phyloP scores from a whole-genome alignment of 495 filamentous ascomycete species.

The Hyaloscypha bicolor region DNA sequence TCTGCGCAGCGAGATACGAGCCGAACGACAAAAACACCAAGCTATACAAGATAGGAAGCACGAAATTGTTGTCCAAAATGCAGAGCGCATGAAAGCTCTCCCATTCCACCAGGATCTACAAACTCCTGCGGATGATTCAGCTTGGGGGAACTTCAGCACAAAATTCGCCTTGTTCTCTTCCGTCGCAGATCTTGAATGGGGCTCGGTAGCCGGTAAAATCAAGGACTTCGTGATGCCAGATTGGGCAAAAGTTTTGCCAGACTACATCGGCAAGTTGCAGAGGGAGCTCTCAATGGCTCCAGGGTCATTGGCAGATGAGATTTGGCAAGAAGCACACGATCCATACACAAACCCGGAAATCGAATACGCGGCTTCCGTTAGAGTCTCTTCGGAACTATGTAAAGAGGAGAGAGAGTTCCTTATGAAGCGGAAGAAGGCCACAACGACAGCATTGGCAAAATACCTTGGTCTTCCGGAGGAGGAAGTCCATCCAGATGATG shows the following conservation, averaged over 20 bases:
- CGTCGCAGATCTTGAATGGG: slow-evolving; percentile 55
- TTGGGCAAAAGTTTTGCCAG: slow-evolving; percentile 79
- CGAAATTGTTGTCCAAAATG: slow-evolving; percentile 20
- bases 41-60: slow-evolving; percentile 19
- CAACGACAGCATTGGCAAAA: slow-evolving; percentile 69
- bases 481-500: slow-evolving; percentile 89
- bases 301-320: slow-evolving; percentile 85
- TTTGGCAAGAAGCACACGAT: slow-evolving; percentile 90
- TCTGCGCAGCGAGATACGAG: slow-evolving; percentile 19
- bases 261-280: slow-evolving; percentile 80
- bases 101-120: slow-evolving; percentile 18
- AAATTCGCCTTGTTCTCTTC: slow-evolving; percentile 62
- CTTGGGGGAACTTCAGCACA: slow-evolving; percentile 62
- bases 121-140: slow-evolving; percentile 34
- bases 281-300: slow-evolving; percentile 83
- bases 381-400: slow-evolving; percentile 82
- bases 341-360: slow-evolving; percentile 85
- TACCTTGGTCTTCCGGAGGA: slow-evolving; percentile 77
- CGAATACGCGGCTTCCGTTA: slow-evolving; percentile 72
- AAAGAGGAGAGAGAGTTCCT: slow-evolving; percentile 78
- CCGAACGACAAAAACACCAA: slow-evolving; percentile 17
- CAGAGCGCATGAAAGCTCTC: slow-evolving; percentile 13
- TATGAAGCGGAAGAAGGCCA: slow-evolving; percentile 61
- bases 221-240: slow-evolving; percentile 73
- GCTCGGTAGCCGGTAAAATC: slow-evolving; percentile 63